Evolutionary conservation across 192 early-diverging fungal genomes (phyloP).

Genomic region (Radiomyces spectabilis): DNA sequence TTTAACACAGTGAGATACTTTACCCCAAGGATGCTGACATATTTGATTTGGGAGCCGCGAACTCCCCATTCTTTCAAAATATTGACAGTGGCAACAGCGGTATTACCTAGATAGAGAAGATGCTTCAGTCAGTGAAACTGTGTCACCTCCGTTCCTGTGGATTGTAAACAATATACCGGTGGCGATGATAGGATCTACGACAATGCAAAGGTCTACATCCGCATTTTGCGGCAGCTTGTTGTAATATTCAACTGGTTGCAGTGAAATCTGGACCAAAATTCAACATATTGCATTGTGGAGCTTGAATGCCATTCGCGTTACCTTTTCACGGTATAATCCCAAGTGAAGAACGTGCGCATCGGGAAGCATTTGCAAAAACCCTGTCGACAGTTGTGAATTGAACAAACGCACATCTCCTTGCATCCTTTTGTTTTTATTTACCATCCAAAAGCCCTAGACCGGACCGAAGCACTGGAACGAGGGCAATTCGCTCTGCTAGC

Average conservation of each 20-base stretch:
- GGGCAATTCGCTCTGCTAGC: slow-evolving; percentile 34
- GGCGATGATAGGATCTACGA: slow-evolving; percentile 80
- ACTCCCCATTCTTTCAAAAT: slow-evolving; percentile 79
- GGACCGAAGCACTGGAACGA: slow-evolving; percentile 60
- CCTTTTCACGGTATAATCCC: slow-evolving; percentile 76
- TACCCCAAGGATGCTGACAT: slow-evolving; percentile 54
- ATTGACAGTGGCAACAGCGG: slow-evolving; percentile 67
- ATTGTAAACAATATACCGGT: no score
- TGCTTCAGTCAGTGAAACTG: not conserved
- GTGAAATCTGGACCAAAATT: slow-evolving; percentile 37
- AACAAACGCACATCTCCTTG: no score
- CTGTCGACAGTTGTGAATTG: no score
- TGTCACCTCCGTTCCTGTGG: not conserved
- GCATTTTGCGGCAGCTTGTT: slow-evolving; percentile 76
- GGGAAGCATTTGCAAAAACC: slow-evolving; percentile 56
- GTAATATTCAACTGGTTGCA: slow-evolving; percentile 89
- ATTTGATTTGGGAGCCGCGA: slow-evolving; percentile 51
- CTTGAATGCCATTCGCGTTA: slow-evolving; percentile 2
- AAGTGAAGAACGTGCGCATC: slow-evolving; percentile 69
- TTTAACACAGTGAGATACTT: slow-evolving; percentile 35
- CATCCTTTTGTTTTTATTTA: slow-evolving; percentile 6
- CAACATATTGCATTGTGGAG: not conserved
- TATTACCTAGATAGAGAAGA: slow-evolving; percentile 48
- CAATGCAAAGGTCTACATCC: slow-evolving; percentile 58
- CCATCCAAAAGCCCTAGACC: slow-evolving; percentile 52